Evolutionary conservation across 2,329 filamentous ascomycete species (phyloP).

Genomic region (Fusarium proliferatum): DNA sequence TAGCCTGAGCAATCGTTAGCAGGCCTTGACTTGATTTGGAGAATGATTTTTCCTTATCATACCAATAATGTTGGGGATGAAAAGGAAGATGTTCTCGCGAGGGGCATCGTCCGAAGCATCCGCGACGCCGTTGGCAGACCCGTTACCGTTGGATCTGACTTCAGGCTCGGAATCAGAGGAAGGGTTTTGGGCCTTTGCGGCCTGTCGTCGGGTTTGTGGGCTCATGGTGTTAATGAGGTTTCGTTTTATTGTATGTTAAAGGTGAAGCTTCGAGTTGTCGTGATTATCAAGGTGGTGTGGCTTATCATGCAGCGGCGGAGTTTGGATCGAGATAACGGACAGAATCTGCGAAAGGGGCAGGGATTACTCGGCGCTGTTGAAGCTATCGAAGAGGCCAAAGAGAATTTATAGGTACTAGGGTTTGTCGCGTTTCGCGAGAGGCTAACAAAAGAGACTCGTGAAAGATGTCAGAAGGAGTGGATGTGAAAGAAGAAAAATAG

Average conservation of each 20-base stretch:
- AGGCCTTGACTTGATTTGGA: not conserved
- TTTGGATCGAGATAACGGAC: slow-evolving; percentile 38
- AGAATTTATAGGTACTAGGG: not conserved
- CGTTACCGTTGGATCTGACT: slow-evolving; percentile 55
- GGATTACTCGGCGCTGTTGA: slow-evolving; percentile 37
- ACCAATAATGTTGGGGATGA: slow-evolving; percentile 87
- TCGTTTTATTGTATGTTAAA: slow-evolving; percentile 2
- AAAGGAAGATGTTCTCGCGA: slow-evolving; percentile 82
- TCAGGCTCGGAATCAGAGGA: slow-evolving; percentile 47
- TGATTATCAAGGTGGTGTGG: slow-evolving; percentile 31
- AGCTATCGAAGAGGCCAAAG: slow-evolving; percentile 17
- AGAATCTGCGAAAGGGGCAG: slow-evolving; percentile 41
- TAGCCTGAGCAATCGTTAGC: slow-evolving; percentile 67
- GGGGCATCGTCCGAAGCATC: slow-evolving; percentile 52
- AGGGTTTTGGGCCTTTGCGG: slow-evolving; percentile 48
- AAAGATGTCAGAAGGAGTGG: slow-evolving; percentile 42
- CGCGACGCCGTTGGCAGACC: slow-evolving; percentile 51
- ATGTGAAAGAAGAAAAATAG: slow-evolving; percentile 38
- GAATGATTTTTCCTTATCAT: slow-evolving; percentile 44
- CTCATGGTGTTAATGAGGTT: slow-evolving; percentile 49
- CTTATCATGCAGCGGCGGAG: slow-evolving; percentile 38
- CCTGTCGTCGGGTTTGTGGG: slow-evolving; percentile 53
- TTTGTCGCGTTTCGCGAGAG: not conserved
- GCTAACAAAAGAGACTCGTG: not conserved
- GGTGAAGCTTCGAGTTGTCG: slow-evolving; percentile 21